phyloP scores from a whole-genome alignment of 2,329 filamentous ascomycete species.

The Phialemonium atrogriseum region DNA sequence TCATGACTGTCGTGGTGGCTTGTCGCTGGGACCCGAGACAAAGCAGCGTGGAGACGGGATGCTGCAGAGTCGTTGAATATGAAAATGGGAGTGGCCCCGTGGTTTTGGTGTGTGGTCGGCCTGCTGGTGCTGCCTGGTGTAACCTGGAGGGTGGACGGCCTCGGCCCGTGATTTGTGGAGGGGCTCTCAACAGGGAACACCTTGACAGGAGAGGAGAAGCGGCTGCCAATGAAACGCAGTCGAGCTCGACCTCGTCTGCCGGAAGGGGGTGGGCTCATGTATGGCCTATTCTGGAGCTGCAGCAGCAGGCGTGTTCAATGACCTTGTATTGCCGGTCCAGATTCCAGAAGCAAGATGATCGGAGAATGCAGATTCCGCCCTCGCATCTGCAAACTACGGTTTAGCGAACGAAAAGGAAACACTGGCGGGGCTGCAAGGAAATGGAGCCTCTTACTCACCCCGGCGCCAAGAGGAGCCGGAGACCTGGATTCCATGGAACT shows the following conservation, averaged over 20 bases:
- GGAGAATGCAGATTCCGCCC: constrained; percentile 8
- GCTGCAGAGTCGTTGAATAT: constrained; percentile 3
- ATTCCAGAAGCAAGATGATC: constrained; percentile 9
- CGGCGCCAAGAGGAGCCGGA: too few species aligned
- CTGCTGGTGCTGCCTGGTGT: constrained; percentile 5
- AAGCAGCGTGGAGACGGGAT: constrained; percentile 1
- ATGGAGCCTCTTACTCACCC: too few species aligned
- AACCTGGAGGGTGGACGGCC: constrained; percentile 7
- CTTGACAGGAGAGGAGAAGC: too few species aligned
- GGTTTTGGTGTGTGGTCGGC: constrained; percentile 8
- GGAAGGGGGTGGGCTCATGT: too few species aligned
- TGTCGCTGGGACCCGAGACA: constrained; percentile 5
- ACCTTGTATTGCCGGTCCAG: too few species aligned
- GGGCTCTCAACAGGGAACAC: constrained; percentile 2
- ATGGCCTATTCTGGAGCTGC: too few species aligned
- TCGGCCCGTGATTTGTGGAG: constrained; percentile 9
- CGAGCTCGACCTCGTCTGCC: too few species aligned
- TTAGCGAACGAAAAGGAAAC: not conserved
- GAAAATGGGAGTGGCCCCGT: constrained; percentile 4
- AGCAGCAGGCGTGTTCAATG: too few species aligned
- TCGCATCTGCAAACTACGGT: constrained; percentile 9
- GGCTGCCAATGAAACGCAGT: constrained; percentile 2
- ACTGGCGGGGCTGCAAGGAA: too few species aligned
- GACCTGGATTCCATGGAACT: too few species aligned
- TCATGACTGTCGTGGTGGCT: constrained; percentile 5